These are phyloP conservation scores for Pleurotus tuber-regium DNA, from an alignment of 768 basidiomycete species.

Conservation along the genomic window DNA sequence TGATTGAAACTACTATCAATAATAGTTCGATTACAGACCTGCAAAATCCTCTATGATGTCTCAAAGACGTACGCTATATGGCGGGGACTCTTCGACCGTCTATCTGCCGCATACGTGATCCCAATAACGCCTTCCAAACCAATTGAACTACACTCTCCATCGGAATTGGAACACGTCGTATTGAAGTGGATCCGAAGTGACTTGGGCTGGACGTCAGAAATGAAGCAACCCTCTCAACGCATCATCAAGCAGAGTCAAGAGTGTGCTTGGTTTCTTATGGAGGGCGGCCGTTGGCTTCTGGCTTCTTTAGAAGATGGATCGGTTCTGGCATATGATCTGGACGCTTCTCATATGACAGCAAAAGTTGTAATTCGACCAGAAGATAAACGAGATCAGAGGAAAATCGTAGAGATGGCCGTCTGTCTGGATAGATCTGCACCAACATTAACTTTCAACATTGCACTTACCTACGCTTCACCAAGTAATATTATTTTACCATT, in stretches of 20 bases:
- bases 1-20: not conserved
- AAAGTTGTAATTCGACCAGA: not conserved
- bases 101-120: not conserved
- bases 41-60: not conserved
- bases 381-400: not conserved
- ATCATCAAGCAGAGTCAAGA: not conserved
- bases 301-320: not conserved
- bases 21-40: not conserved
- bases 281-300: no score
- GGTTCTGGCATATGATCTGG: not conserved
- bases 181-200: not conserved
- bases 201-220: not conserved
- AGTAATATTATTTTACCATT: not conserved
- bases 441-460: not conserved
- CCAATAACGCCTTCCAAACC: not conserved
- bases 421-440: not conserved
- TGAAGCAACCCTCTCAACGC: not conserved
- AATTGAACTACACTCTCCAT: not conserved
- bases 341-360: not conserved
- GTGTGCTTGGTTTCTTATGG: no score
- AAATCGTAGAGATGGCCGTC: not conserved
- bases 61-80: not conserved
- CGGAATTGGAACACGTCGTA: not conserved
- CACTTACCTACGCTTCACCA: not conserved
- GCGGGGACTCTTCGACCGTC: not conserved